Conservation (phyloP, 768 basidiomycete species). For the Gloeopeniophorella convolvens region DNA sequence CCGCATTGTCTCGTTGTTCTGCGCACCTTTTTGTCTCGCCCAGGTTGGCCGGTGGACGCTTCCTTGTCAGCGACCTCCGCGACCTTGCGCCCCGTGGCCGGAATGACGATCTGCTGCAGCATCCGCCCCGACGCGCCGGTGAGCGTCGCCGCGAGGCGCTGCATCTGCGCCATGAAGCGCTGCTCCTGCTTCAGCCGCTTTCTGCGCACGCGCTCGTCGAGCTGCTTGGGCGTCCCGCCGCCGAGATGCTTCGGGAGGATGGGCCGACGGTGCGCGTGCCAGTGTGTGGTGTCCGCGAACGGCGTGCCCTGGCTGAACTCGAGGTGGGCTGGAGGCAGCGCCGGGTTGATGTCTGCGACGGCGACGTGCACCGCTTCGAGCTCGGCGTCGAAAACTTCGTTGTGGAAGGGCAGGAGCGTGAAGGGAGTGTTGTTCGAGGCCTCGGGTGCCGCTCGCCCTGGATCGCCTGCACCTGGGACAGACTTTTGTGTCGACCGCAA, state of each 20-base stretch:
- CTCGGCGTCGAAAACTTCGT: constrained; percentile 36
- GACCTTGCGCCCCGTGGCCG: constrained; percentile 28
- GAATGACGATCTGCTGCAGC: constrained; percentile 50
- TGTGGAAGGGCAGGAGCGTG: constrained; percentile 33
- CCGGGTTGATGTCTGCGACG: constrained; percentile 21
- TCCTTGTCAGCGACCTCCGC: constrained; percentile 7
- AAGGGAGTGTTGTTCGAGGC: constrained; percentile 9
- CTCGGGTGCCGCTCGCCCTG: too few species aligned
- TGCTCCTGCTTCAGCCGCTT: constrained; percentile 42
- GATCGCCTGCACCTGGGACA: too few species aligned
- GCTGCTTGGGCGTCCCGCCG: constrained; percentile 32
- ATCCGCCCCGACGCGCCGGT: constrained; percentile 53
- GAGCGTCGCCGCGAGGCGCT: constrained; percentile 53
- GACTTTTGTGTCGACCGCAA: too few species aligned
- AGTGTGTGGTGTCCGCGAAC: constrained; percentile 50
- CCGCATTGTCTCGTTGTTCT: too few species aligned
- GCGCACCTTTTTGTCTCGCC: constrained; percentile 1
- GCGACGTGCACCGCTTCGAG: constrained; percentile 32
- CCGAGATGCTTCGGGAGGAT: constrained; percentile 52
- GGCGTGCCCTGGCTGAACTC: constrained; percentile 35
- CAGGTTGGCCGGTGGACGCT: neutral
- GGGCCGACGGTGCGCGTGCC: constrained; percentile 46
- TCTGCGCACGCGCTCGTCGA: constrained; percentile 32
- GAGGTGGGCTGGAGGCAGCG: constrained; percentile 22
- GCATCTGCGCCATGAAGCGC: constrained; percentile 49